Base-by-base conservation (phyloP, 345 rosid species). In the Eucalyptus marginata region DNA sequence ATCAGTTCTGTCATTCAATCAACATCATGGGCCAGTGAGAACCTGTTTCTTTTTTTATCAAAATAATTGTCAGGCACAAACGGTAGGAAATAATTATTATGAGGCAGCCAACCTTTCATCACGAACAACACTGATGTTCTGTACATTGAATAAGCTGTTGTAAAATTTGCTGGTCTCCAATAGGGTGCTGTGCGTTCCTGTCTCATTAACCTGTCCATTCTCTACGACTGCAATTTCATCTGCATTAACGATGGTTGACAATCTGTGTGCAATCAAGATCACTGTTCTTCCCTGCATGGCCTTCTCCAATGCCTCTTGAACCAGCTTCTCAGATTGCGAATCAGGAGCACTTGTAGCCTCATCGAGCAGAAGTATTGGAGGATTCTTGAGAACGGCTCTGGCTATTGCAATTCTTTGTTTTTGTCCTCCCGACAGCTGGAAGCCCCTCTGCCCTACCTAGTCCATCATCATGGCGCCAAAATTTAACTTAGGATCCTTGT, bases 341-440 rank as follows among this genome's bases (percentile, higher is more conserved):
- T 95, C 95, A 81, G 94, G 95, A 24, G 97, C 97, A 86, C 97
- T 95, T 16, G 97, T 95, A 51, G 96, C 96, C 92, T 95, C 97
- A 80, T 95, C 96, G 51, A 94, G 95, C 89, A 95, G 89, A 66
- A 95, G 94, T 46, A 95, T 93, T 27, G 95, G 94, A 88, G 97
- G 96, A 66, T 94, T 89, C 92, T 95, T 95, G 44, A 95, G 90
- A 89, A 94, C 89, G 25, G 97, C 96, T 90, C 96, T 92, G 86
- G 96, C 96, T 88, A 94, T 94, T 2, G 97, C 95, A 86, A 95
- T 92, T 88, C 96, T 93, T 90, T 95, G 96, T 76, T 94, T 96
- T 88, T 95, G 97, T 54, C 96, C 97, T 86, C 96, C 95, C 17
- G 96, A 96, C 89, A 95, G 87, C 90, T 95, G 98, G 87, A 95